Evolutionary conservation across 768 basidiomycete genomes (phyloP), one percentile per base, ranked within the genome.

Genomic region (Pholiota microspora): DNA sequence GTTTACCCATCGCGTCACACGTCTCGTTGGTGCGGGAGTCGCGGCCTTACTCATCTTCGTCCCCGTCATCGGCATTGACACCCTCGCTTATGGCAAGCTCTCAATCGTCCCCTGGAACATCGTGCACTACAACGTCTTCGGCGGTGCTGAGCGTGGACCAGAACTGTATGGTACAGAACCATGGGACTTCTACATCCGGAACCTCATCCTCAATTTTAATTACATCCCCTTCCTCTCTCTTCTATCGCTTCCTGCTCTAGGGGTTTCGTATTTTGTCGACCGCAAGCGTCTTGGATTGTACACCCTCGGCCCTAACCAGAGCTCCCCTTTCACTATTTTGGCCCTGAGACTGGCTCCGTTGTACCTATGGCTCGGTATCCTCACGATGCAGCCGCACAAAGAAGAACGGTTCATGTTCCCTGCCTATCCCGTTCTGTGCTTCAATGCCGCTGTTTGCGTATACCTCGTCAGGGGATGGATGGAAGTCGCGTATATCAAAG

Each of bases 341-440:
- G 80, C 79, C 3, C 68, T 96, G 51, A 81, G 94, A 32, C 76
- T 98, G n/a, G 69, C 80, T n/a, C 94, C 94, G 0, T 76, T 96
- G 57, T 98, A 98, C 71, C 59, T 98, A n/a, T 98, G 97, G 96
- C 63, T 87, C 44, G 80, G 71, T 1, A 87, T 97, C 57, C 73
- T 99, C 60, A 85, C 84, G 3, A 61, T 77, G 2, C 96, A 98
- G 71, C 74, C 88, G 1, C 97, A 99, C 72, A 99, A 99, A 72
- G 97, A 99, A 71, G 97, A 99, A 67, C 80, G 97, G n/a, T 99
- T 99, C 74, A 89, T 98, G 85, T 98, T 87, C 70, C 96, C 97
- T 0, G 88, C 83, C 2, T 98, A 96, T 67, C 90, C 93, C 1
- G 69, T 98, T 28, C 71, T 98, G 45, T 93, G 92, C 65, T 93